Conservation (phyloP, 2,329 filamentous ascomycete species). For the Pestalotiopsis sp. region DNA sequence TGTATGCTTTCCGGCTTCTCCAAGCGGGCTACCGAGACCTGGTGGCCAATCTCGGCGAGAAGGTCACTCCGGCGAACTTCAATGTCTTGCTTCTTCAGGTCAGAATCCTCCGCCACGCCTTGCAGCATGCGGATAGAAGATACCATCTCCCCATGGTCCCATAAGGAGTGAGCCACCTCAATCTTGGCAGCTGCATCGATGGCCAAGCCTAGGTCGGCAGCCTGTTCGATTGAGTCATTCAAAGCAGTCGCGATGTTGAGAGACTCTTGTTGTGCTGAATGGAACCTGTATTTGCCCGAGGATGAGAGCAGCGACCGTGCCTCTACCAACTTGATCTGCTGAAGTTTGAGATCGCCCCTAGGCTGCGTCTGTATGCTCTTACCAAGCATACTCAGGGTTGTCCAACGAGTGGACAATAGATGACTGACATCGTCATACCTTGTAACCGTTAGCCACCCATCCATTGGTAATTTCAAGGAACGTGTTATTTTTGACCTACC, state of each 20-base stretch:
- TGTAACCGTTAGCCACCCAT: conserved; percentile 24
- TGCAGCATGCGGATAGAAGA: conserved; percentile 89
- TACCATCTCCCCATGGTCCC: conserved; percentile 89
- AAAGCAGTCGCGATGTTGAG: conserved; percentile 82
- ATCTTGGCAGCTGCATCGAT: conserved; percentile 77
- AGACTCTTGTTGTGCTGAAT: conserved; percentile 82
- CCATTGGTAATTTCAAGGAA: background rate
- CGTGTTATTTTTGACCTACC: conserved; percentile 49
- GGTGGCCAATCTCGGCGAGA: conserved; percentile 83
- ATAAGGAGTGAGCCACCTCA: conserved; percentile 86
- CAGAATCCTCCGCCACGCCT: conserved; percentile 62
- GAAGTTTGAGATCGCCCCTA: conserved; percentile 59
- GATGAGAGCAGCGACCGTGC: conserved; percentile 75
- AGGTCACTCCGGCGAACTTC: conserved; percentile 74
- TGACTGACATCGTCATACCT: conserved; percentile 77
- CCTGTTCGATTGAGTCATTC: conserved; percentile 72
- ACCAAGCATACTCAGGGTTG: conserved; percentile 76
- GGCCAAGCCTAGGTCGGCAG: conserved; percentile 68
- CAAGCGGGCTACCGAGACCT: conserved; percentile 84
- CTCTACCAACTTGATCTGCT: conserved; percentile 69
- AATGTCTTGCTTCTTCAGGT: conserved; percentile 69
- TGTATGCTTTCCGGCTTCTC: conserved; percentile 92
- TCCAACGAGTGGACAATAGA: conserved; percentile 80
- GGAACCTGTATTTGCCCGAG: conserved; percentile 73
- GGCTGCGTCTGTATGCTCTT: conserved; percentile 65